Conservation (phyloP, 495 filamentous ascomycete species). For the Talaromyces trachyspermus region DNA sequence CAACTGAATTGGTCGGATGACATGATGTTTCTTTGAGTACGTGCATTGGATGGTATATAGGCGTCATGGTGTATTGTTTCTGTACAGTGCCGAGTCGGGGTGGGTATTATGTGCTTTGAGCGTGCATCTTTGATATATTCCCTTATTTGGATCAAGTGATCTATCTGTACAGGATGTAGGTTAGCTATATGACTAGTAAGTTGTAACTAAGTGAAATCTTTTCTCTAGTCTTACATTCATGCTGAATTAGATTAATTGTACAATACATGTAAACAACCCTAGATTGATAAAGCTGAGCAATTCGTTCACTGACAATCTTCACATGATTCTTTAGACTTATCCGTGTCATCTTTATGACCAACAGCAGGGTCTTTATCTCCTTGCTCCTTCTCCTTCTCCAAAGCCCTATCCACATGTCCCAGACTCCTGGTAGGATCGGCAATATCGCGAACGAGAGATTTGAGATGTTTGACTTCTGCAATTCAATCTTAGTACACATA, state of each 20-base stretch:
- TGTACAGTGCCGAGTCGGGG: slow-evolving; percentile 1
- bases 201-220: no score
- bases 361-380: slow-evolving; percentile 7
- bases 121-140: slow-evolving; percentile 1
- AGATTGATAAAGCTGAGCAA: no score
- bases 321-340: slow-evolving; percentile 22
- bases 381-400: slow-evolving; percentile 21
- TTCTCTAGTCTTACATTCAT: no score
- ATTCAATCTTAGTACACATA: background rate
- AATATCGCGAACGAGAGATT: slow-evolving; percentile 76
- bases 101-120: slow-evolving; percentile 1
- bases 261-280: no score
- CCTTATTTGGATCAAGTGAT: background rate
- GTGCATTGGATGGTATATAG: slow-evolving; percentile 3
- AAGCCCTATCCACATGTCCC: slow-evolving; percentile 69
- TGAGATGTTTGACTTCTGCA: slow-evolving; percentile 79
- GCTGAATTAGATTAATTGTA: no score
- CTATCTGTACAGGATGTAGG: background rate
- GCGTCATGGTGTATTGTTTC: background rate
- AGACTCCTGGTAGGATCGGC: slow-evolving; percentile 70
- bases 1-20: slow-evolving; percentile 1
- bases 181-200: no score
- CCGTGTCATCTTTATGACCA: slow-evolving; percentile 8
- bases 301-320: slow-evolving; percentile 37
- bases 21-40: background rate